Conservation (phyloP, 2,329 filamentous ascomycete species). For the Cytospora chrysosperma region DNA sequence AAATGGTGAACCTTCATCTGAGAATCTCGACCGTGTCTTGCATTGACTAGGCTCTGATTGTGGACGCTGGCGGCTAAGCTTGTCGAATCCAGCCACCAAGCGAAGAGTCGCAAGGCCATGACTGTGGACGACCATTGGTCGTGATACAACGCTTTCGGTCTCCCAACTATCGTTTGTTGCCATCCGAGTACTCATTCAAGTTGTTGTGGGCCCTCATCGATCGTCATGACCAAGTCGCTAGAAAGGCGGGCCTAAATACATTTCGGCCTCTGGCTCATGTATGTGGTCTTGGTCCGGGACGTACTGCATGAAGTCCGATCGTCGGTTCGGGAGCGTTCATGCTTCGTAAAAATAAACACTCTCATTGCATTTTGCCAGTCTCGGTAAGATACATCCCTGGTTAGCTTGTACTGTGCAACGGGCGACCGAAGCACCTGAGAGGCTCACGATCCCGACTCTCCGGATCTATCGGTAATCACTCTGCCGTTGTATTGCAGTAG, state of each 20-base stretch:
- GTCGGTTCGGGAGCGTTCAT: not conserved
- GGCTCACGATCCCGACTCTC: slow-evolving; percentile 2
- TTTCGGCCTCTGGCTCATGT: not conserved
- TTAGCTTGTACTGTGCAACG: slow-evolving; percentile 2
- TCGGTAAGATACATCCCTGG: not conserved
- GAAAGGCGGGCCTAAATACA: not conserved
- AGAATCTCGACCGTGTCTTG: not conserved
- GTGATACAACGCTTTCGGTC: not conserved
- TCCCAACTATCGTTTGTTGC: not conserved
- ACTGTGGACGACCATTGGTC: not conserved
- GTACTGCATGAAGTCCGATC: not conserved
- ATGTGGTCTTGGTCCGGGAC: not conserved
- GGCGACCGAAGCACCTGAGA: not conserved
- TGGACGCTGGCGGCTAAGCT: not conserved
- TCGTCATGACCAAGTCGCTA: not conserved
- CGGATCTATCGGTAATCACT: slow-evolving; percentile 8
- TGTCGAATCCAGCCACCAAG: not conserved
- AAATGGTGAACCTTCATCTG: not conserved
- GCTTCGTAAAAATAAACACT: not conserved
- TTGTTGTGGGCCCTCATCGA: not conserved
- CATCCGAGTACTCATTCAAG: not conserved
- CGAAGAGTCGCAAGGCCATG: not conserved
- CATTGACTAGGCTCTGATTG: not conserved
- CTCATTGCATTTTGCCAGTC: slow-evolving; percentile 1
- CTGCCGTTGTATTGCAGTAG: slow-evolving; percentile 17